Evolutionary conservation across 2,329 filamentous ascomycete genomes (phyloP), one percentile per base, ranked within the genome.

Genomic region (Alternaria metachromatica): DNA sequence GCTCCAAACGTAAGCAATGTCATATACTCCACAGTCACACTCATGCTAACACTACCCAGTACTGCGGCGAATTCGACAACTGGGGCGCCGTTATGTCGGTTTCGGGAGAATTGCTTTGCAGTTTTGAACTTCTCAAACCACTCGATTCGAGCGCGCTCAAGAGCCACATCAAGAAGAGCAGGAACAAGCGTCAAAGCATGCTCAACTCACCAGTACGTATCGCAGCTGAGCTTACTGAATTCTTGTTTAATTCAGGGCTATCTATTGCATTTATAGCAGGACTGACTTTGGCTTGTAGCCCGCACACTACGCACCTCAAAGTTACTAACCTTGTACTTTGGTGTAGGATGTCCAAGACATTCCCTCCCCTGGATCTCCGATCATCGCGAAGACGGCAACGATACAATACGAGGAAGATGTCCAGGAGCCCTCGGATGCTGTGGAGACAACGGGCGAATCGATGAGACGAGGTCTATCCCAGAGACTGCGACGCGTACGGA

Each of bases 1-100:
- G 96, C 96, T 54, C 96, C 96, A 25, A 99, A 99, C 76, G 94
- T 97, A 85, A 87, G 93, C 18, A n/a, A 20, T n/a, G 20, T 20
- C 6, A 7, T 8, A n/a, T 10, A 23, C 11, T 10, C 23, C 4
- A 54, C 26, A 30, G 21, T 28, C 41, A 50, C 21, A 33, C 64
- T 43, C 43, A 61, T 68, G 69, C 77, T 74, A 44, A 68, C 26
- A n/a, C 7, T 5, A 20, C 41, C 15, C 60, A 97, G 92, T 98
- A 99, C 77, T 99, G 96, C 75, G 96, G 96, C 70, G 96, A 99
- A 80, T 99, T 99, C 71, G 96, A 99, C 79, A 99, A 99, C 69
- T 98, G 96, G 93, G 96, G 96, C 20, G 96, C 96, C 13, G 94
- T 98, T 70, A 99, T 99, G 96, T 97, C 95, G 3, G 96, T 99